phyloP scores from a whole-genome alignment of 2,329 filamentous ascomycete genomes.

The Eutypella sp. region DNA sequence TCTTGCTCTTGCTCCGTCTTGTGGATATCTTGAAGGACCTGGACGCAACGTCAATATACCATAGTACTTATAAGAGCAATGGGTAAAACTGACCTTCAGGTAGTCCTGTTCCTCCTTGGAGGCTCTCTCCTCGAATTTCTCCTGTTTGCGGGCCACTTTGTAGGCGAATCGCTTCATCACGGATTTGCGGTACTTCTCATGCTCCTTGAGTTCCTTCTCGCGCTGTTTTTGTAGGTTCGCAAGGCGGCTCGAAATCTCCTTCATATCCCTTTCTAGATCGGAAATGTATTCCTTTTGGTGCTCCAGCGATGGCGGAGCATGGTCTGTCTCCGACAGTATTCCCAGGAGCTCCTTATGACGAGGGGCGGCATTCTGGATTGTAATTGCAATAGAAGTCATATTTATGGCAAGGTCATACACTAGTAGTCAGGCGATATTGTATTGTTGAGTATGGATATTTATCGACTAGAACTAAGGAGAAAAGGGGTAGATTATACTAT shows the following conservation, averaged over 20 bases:
- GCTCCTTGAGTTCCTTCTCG: slow-evolving; percentile 44
- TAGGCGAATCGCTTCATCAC: slow-evolving; percentile 47
- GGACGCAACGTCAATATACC: slow-evolving; percentile 8
- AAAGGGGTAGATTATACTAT: too few relatives aligned
- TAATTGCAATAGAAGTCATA: slow-evolving; percentile 26
- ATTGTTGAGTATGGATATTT: background rate
- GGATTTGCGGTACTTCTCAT: slow-evolving; percentile 48
- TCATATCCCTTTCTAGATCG: slow-evolving; percentile 39
- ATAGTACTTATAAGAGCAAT: background rate
- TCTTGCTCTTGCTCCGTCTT: slow-evolving; percentile 38
- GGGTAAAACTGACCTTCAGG: slow-evolving; percentile 20
- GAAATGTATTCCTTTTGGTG: slow-evolving; percentile 40
- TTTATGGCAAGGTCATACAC: background rate
- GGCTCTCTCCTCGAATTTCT: slow-evolving; percentile 43
- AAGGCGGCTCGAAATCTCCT: slow-evolving; percentile 32
- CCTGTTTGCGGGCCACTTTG: slow-evolving; percentile 43
- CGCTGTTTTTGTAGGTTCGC: slow-evolving; percentile 34
- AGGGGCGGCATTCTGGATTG: slow-evolving; percentile 34
- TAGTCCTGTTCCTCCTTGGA: slow-evolving; percentile 52
- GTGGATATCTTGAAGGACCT: slow-evolving; percentile 44
- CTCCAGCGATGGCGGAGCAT: slow-evolving; percentile 40
- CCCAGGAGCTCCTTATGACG: slow-evolving; percentile 39
- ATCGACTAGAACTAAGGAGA: too few relatives aligned
- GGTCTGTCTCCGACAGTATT: slow-evolving; percentile 43
- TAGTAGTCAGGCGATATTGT: too few relatives aligned